These are phyloP conservation scores for Globisporangium cylindrosporum DNA, from an alignment of 352 stramenopile genomes.

Conservation along the genomic window DNA sequence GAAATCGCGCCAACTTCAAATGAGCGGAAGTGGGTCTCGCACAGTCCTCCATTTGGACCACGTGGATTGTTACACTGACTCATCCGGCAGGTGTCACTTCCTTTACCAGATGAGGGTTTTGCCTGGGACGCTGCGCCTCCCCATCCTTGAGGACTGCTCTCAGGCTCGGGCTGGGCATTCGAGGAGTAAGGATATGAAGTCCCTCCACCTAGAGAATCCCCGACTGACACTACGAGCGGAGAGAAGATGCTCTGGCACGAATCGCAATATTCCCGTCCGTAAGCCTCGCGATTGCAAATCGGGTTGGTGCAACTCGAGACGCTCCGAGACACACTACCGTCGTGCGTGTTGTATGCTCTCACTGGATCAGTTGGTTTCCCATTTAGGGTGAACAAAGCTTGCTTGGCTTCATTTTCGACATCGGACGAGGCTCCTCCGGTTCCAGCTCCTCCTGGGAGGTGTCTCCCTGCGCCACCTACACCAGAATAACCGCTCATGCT, in stretches of 20 bases:
- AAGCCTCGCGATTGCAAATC: conserved; percentile 54
- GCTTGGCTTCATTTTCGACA: conserved; percentile 29
- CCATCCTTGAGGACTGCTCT: conserved; percentile 21
- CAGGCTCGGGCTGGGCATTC: conserved; percentile 19
- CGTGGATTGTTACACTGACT: conserved; percentile 29
- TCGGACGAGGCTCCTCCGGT: conserved; percentile 7
- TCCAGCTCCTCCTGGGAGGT: background rate
- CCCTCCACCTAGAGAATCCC: conserved; percentile 17
- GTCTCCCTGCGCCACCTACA: background rate
- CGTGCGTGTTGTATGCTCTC: conserved; percentile 16
- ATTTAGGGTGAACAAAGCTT: conserved; percentile 21
- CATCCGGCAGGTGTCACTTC: conserved; percentile 34
- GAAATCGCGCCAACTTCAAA: conserved; percentile 53
- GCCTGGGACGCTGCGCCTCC: conserved; percentile 11
- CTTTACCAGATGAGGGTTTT: conserved; percentile 15
- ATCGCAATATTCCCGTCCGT: conserved; percentile 57
- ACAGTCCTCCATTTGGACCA: conserved; percentile 33
- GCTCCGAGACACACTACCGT: conserved; percentile 10
- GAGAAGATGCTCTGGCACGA: conserved; percentile 60
- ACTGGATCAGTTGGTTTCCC: conserved; percentile 19
- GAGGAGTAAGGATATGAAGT: conserved; percentile 26
- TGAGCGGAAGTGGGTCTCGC: conserved; percentile 39
- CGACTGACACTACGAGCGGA: conserved; percentile 43
- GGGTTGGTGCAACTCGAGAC: conserved; percentile 41
- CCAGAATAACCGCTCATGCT: conserved; percentile 4